These are phyloP conservation scores for Penicillium brasilianum DNA, from an alignment of 2,329 filamentous ascomycete species.

Conservation along the genomic window DNA sequence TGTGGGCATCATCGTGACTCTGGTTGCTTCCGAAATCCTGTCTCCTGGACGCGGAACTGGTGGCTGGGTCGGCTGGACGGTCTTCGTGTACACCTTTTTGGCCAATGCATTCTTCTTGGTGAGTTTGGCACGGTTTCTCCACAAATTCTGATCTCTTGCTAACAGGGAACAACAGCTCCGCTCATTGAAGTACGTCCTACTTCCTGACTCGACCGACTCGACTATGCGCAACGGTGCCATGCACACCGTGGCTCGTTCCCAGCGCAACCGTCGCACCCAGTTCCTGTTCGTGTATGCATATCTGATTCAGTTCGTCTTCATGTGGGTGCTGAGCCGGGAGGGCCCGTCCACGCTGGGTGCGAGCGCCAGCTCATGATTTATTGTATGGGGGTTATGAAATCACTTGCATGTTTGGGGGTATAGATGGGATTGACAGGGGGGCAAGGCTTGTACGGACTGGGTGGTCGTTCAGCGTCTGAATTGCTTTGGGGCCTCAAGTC, in stretches of 20 bases:
- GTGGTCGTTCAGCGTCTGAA: slow-evolving; percentile 5
- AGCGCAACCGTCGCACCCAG: slow-evolving; percentile 85
- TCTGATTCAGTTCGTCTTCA: slow-evolving; percentile 89
- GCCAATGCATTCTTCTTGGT: slow-evolving; percentile 96
- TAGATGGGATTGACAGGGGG: slow-evolving; percentile 20
- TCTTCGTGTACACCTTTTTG: slow-evolving; percentile 90
- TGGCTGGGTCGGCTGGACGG: slow-evolving; percentile 83
- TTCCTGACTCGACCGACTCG: slow-evolving; percentile 78
- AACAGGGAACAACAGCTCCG: slow-evolving; percentile 67
- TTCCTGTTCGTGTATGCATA: slow-evolving; percentile 96
- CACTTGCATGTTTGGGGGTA: slow-evolving; percentile 16
- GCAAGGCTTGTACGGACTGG: slow-evolving; percentile 11
- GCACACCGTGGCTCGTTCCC: slow-evolving; percentile 77
- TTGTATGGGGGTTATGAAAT: neutral
- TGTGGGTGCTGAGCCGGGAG: slow-evolving; percentile 75
- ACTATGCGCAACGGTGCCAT: slow-evolving; percentile 64
- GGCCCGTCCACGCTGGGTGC: slow-evolving; percentile 44
- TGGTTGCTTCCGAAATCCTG: slow-evolving; percentile 76
- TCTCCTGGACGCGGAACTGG: slow-evolving; percentile 82
- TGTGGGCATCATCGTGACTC: slow-evolving; percentile 90
- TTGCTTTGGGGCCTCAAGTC: slow-evolving; percentile 13
- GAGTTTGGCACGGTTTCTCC: slow-evolving; percentile 42
- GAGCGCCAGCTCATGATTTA: slow-evolving; percentile 24
- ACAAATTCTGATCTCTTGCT: neutral
- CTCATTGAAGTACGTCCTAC: slow-evolving; percentile 91